Evolutionary conservation across 1,284 basidiomycete species (phyloP).

Genomic region (Ganoderma lingzhi): DNA sequence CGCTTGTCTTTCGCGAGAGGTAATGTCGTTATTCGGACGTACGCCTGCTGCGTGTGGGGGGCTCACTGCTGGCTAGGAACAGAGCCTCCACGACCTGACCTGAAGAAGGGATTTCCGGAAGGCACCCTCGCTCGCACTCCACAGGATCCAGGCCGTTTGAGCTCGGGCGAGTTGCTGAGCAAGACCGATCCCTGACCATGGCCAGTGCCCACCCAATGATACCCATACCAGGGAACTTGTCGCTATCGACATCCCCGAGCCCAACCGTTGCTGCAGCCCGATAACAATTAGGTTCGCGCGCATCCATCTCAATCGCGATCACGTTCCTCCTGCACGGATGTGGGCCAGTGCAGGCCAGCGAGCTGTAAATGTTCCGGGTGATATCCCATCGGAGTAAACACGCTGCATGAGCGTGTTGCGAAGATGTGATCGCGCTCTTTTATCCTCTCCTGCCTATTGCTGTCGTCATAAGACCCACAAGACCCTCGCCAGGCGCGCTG

Average conservation of each 20-base stretch:
- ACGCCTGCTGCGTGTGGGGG: conserved; percentile 21
- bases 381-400: conserved; percentile 36
- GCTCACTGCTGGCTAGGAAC: conserved; percentile 27
- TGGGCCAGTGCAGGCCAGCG: conserved; percentile 2
- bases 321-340: neutral
- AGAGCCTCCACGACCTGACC: conserved; percentile 12
- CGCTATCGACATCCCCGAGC: conserved; percentile 5
- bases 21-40: conserved; percentile 31
- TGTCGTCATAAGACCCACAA: conserved; percentile 43
- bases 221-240: neutral
- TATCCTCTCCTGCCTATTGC: conserved; percentile 21
- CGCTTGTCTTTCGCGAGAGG: conserved; percentile 22
- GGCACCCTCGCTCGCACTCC: neutral
- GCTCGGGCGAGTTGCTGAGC: neutral
- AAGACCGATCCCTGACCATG: conserved; percentile 2
- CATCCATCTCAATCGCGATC: conserved; percentile 25
- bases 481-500: conserved; percentile 21
- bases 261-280: neutral
- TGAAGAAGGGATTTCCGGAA: neutral
- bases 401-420: conserved; percentile 29
- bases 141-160: conserved; percentile 8
- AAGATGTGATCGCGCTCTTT: conserved; percentile 33
- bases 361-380: conserved; percentile 27
- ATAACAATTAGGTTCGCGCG: conserved; percentile 1
- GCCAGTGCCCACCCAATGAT: neutral